Evolutionary conservation across 2,329 filamentous ascomycete species (phyloP), one percentile per base, ranked within the genome.

Genomic region (Beauveria asiatica): DNA sequence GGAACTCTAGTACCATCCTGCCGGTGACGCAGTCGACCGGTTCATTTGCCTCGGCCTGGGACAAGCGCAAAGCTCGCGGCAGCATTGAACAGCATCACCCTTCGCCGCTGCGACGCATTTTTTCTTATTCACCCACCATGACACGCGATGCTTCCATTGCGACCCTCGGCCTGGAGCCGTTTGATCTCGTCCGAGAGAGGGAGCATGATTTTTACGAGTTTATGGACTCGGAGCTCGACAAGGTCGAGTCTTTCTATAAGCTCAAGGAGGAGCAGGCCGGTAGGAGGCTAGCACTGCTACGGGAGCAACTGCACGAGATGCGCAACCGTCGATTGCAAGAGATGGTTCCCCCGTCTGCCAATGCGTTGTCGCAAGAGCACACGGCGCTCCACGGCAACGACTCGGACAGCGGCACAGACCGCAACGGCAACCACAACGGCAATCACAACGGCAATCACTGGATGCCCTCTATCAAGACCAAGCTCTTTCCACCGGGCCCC

Each of bases 261-360:
- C 76, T 84, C 65, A 97, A 97, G 70, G 94, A 99, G 70, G 82
- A 89, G 30, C 90, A 97, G 70, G 90, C 93, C 0, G 88, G 85
- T 0, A 77, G 86, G 59, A 84, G 92, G 2, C 76, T 97, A 25
- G 76, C 78, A 0, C 72, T 88, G 4, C 78, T 99, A 51, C 84
- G 89, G 46, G 85, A 92, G 56, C 94, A 99, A 71, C 80, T 99
- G 37, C 92, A 96, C 69, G 89, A 95, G 67, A 96, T 97, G 91
- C 83, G 92, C 49, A 91, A 95, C 70, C 83, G 88, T 16, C 85
- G 93, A 23, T 81, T 90, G 30, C 82, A 87, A 57, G 91, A 97
- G 69, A 46, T 59, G 13, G 16, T 51, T 3, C 57, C 57, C 8
- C 8, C 19, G 7, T 21, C 49, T 1, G 30, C 39, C n/a, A 59